Percentiles rank a stretch among this genome's conserved stretches.
Conservation (phyloP, 2,329 filamentous ascomycete genomes). For the Colletotrichum gloeosporioides region DNA sequence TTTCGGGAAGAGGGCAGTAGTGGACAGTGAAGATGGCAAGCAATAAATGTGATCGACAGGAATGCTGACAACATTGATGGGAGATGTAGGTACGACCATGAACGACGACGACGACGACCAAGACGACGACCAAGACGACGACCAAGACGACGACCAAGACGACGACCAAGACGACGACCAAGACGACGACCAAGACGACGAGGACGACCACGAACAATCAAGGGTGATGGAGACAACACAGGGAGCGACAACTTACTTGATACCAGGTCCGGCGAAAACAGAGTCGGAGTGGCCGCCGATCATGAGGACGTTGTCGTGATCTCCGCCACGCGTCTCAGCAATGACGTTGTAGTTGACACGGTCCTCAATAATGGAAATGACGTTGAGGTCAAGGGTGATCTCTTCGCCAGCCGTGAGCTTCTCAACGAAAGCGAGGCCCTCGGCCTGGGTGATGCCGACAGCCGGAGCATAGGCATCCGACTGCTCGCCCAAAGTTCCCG, state of each 20-base stretch:
- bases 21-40: too few relatives aligned
- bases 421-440: conserved; percentile 40
- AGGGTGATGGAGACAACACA: not conserved
- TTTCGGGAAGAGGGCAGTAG: too few relatives aligned
- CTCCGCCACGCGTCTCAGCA: conserved; percentile 54
- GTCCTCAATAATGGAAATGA: conserved; percentile 54
- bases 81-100: too few relatives aligned
- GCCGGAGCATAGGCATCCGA: conserved; percentile 53
- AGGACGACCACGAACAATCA: too few relatives aligned
- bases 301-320: conserved; percentile 52
- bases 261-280: conserved; percentile 57
- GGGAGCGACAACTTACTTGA: conserved; percentile 48
- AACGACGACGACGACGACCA: too few relatives aligned
- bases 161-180: too few relatives aligned
- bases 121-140: too few relatives aligned
- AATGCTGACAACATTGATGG: too few relatives aligned
- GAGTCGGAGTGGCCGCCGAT: conserved; percentile 54
- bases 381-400: conserved; percentile 37
- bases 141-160: too few relatives aligned
- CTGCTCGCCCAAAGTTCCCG: conserved; percentile 61
- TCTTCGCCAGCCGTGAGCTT: conserved; percentile 34
- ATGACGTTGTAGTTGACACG: conserved; percentile 56
- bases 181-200: too few relatives aligned
- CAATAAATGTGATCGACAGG: too few relatives aligned
- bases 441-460: conserved; percentile 56